Base-by-base conservation (phyloP, 1,284 basidiomycete genomes). In the Pseudozyma flocculosa region DNA sequence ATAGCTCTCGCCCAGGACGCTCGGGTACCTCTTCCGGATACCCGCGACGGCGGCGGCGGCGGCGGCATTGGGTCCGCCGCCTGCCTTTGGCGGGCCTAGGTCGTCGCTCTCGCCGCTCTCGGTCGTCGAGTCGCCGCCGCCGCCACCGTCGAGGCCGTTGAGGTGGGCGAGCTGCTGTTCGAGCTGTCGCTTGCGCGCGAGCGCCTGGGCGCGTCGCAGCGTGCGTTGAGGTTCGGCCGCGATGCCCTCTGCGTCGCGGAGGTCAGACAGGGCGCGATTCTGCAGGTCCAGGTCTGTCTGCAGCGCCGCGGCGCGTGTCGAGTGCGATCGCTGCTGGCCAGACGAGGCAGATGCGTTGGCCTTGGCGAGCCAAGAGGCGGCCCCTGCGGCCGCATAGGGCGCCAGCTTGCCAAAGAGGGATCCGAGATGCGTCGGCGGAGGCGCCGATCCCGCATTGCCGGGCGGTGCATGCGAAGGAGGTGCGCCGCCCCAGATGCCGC, bases 341-440 rank as follows among this genome's bases (percentile, higher is more conserved):
- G 29, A 11, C 32, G 32, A 34, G 32, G 32, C 15, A 11, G 26
- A 5, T 29, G 26, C 26, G 26, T 29, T 11, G 32, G 32, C 32
- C 15, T 34, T 34, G 7, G 61, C 58, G 17, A 65, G n/a, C 8
- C 61, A 53, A 1, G 32, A 43, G 26, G 47, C 54, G 5, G 58
- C 62, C 8, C 30, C 34, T 2, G 63, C 63, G 17, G 61, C 51
- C 0, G 63, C 63, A 1, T 53, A 48, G 23, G 63, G 63, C 1
- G 59, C 63, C 2, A 66, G 39, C n/a, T 53, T 52, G n/a, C 55
- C 63, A 5, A 66, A 42, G 23, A 66, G 23, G 17, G 50, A 54
- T 1, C 50, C 13, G 9, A 50, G 43, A 5, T 58, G 54, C 45
- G 32, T 17, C 32, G 9, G 9, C 11, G 8, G 32, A 5, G 8